A percentile compares a stretch with the other conserved stretches of the same genome.
Conservation (phyloP, 495 filamentous ascomycete species). For the Penicillium chermesinum region DNA sequence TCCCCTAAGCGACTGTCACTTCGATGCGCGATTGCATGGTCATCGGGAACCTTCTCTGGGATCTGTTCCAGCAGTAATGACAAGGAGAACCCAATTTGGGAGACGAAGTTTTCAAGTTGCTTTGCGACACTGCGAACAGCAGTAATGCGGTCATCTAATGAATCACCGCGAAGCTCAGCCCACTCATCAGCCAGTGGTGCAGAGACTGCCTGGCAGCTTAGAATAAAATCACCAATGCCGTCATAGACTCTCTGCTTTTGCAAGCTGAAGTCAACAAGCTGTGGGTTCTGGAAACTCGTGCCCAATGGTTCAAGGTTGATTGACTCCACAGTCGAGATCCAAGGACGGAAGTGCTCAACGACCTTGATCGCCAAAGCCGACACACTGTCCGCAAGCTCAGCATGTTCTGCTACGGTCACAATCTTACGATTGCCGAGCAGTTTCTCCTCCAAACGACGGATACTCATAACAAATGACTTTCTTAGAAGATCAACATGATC, state of each 20-base stretch:
- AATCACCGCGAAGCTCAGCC: slow-evolving; percentile 84
- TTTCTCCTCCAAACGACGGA: slow-evolving; percentile 80
- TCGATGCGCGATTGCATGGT: slow-evolving; percentile 22
- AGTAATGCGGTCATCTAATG: slow-evolving; percentile 82
- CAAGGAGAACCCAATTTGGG: slow-evolving; percentile 80
- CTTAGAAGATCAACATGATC: slow-evolving; percentile 82
- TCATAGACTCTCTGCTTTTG: slow-evolving; percentile 94
- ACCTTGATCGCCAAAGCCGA: slow-evolving; percentile 71
- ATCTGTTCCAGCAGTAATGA: slow-evolving; percentile 81
- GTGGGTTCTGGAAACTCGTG: slow-evolving; percentile 73
- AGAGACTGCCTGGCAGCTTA: slow-evolving; percentile 81
- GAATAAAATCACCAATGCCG: slow-evolving; percentile 79
- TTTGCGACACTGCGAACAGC: slow-evolving; percentile 67
- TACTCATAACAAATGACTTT: slow-evolving; percentile 70
- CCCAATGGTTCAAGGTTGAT: slow-evolving; percentile 74
- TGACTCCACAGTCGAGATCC: slow-evolving; percentile 81
- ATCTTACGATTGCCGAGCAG: slow-evolving; percentile 72
- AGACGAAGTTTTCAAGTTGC: slow-evolving; percentile 79
- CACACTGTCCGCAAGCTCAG: slow-evolving; percentile 66
- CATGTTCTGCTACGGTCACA: slow-evolving; percentile 64
- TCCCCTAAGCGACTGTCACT: slow-evolving; percentile 37
- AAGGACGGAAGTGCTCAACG: slow-evolving; percentile 79
- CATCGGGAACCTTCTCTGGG: slow-evolving; percentile 59
- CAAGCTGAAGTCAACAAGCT: slow-evolving; percentile 77
- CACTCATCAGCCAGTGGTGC: slow-evolving; percentile 92